Evolutionary conservation across 2,329 filamentous ascomycete genomes (phyloP).

Genomic region (Ceratocystis smalleyi): DNA sequence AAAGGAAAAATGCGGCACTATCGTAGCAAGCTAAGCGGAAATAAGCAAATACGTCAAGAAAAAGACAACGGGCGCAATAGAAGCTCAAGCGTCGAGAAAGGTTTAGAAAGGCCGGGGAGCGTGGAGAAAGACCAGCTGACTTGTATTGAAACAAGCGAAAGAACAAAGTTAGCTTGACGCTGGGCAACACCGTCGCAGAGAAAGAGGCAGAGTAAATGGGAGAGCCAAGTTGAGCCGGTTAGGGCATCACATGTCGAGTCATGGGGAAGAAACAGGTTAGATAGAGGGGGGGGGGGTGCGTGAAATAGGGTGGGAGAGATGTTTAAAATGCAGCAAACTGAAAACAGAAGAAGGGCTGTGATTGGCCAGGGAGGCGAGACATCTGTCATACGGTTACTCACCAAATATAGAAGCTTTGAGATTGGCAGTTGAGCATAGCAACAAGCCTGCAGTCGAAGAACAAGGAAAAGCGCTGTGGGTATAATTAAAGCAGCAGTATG

Average conservation of each 20-base stretch:
- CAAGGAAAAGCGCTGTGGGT: background rate
- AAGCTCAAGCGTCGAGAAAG: no score
- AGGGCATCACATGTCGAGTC: background rate
- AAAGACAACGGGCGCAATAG: no score
- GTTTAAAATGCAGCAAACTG: background rate
- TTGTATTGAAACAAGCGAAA: no score
- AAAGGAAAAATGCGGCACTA: no score
- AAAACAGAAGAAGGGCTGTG: slow-evolving; percentile 2
- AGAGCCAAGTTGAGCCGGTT: no score
- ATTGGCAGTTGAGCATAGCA: background rate
- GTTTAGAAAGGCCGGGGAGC: no score
- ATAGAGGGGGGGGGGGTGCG: background rate
- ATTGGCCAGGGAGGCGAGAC: background rate
- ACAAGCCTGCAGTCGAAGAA: background rate
- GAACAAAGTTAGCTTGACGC: no score
- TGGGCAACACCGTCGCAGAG: no score
- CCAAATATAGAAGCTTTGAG: slow-evolving; percentile 5
- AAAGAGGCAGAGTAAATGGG: background rate
- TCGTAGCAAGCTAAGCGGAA: no score
- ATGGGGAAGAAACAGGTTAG: background rate
- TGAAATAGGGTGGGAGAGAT: background rate
- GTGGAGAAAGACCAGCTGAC: no score
- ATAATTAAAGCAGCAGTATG: background rate
- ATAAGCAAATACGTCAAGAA: no score
- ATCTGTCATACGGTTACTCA: slow-evolving; percentile 6